These are phyloP conservation scores for Cenchrus americanus DNA, from an alignment of 176 grass and related monocot species.

Conservation along the genomic window DNA sequence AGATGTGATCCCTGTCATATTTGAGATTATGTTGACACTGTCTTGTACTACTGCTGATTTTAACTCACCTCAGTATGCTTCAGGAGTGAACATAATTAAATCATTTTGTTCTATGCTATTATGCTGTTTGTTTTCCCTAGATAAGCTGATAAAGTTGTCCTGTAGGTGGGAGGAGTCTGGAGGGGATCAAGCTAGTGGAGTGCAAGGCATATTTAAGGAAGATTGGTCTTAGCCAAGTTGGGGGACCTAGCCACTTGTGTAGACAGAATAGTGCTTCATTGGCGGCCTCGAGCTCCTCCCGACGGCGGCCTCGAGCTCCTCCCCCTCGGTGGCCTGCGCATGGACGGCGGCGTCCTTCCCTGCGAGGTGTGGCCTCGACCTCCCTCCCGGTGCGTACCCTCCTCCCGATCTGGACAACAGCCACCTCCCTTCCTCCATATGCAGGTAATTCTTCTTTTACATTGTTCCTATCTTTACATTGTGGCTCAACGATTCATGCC, in stretches of 20 bases:
- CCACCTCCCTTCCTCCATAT: too few species aligned
- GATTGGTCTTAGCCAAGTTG: conserved; percentile 57
- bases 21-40: not conserved
- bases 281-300: too few species aligned
- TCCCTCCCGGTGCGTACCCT: too few species aligned
- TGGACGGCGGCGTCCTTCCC: too few species aligned
- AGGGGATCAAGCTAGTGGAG: conserved; percentile 63
- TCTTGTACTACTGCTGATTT: conserved; percentile 5
- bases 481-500: too few species aligned
- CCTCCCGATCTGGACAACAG: too few species aligned
- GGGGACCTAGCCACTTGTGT: conserved; percentile 49
- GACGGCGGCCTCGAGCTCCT: too few species aligned
- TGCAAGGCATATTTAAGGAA: conserved; percentile 74
- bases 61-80: not conserved
- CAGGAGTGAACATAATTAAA: conserved; percentile 20
- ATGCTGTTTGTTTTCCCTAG: not conserved
- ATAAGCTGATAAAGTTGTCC: conserved; percentile 20
- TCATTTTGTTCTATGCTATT: conserved; percentile 23
- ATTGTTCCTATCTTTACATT: too few species aligned
- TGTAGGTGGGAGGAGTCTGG: conserved; percentile 54
- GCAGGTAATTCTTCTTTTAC: too few species aligned
- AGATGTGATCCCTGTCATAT: too few species aligned
- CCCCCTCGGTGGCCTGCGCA: too few species aligned
- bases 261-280: conserved; percentile 71
- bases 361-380: too few species aligned